Evolutionary conservation across 139 green algal species (phyloP).

Genomic region (Chlamydomonas schloesseri): DNA sequence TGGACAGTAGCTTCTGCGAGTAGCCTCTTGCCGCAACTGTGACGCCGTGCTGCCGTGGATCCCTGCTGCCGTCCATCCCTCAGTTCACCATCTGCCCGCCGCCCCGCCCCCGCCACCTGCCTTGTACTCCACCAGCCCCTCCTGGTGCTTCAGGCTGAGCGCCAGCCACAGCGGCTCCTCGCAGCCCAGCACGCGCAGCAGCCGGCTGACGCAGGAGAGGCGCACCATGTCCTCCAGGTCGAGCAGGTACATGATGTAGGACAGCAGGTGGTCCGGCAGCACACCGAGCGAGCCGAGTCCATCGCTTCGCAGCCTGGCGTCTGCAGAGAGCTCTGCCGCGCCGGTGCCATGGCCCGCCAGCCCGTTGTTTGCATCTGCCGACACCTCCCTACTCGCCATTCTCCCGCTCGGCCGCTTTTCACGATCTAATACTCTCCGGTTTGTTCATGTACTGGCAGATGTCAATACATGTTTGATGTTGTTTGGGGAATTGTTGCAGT

Average conservation of each 20-base stretch:
- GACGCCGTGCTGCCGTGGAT: too few relatives aligned
- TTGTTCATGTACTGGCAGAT: too few relatives aligned
- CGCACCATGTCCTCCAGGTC: slow-evolving; percentile 22
- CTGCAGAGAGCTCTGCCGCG: neutral
- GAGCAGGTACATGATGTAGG: slow-evolving; percentile 19
- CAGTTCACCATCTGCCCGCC: neutral
- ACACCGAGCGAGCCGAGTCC: slow-evolving; percentile 9
- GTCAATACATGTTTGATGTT: too few relatives aligned
- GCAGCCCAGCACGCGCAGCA: slow-evolving; percentile 10
- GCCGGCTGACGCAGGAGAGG: neutral
- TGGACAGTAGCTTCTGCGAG: too few relatives aligned
- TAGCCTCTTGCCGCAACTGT: too few relatives aligned
- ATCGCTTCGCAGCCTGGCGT: neutral
- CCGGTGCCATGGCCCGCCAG: too few relatives aligned
- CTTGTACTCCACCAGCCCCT: slow-evolving; percentile 27
- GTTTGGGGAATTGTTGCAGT: too few relatives aligned
- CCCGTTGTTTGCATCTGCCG: too few relatives aligned
- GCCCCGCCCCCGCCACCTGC: neutral
- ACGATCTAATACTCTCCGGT: too few relatives aligned
- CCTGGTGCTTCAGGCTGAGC: slow-evolving; percentile 5
- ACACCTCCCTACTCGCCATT: too few relatives aligned
- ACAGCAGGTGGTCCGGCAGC: slow-evolving; percentile 25
- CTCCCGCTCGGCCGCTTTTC: too few relatives aligned
- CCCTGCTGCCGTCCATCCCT: too few relatives aligned
- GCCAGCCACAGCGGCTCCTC: slow-evolving; percentile 43